Evolutionary conservation across 2,329 filamentous ascomycete genomes (phyloP).

Genomic region (Harringtonia aguacate): DNA sequence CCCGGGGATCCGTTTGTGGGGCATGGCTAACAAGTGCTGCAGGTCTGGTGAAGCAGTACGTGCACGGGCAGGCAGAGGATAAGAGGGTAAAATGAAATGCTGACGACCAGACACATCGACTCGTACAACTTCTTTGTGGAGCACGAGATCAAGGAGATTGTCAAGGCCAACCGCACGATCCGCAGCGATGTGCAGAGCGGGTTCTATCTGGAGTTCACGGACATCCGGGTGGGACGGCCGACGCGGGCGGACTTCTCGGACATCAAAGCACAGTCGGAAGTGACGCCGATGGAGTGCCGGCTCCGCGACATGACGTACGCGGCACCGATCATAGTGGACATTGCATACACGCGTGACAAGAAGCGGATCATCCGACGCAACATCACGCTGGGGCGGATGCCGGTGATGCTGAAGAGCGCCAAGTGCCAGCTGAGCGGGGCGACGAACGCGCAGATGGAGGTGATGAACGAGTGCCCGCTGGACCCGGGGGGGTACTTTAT

Average conservation of each 20-base stretch:
- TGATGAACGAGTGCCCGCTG: conserved; percentile 88
- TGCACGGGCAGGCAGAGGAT: not conserved
- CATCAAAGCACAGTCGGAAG: conserved; percentile 56
- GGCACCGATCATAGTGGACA: conserved; percentile 86
- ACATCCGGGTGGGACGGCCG: conserved; percentile 78
- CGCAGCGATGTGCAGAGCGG: conserved; percentile 86
- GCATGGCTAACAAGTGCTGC: not conserved
- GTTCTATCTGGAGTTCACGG: conserved; percentile 87
- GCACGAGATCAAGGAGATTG: conserved; percentile 92
- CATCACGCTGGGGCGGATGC: conserved; percentile 79
- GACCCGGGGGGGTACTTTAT: conserved; percentile 98
- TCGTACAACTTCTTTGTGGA: conserved; percentile 99
- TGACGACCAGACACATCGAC: conserved; percentile 64
- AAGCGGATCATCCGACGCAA: conserved; percentile 63
- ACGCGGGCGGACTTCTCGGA: conserved; percentile 69
- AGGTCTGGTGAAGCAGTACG: conserved; percentile 77
- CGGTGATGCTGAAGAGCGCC: conserved; percentile 93
- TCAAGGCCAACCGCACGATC: conserved; percentile 80
- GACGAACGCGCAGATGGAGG: conserved; percentile 77
- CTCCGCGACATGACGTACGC: conserved; percentile 97
- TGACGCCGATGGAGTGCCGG: conserved; percentile 94
- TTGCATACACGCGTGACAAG: conserved; percentile 77
- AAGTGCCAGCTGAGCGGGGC: conserved; percentile 82
- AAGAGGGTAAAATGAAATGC: not conserved
- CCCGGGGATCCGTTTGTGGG: not conserved